Percentiles rank a stretch among this genome's conserved stretches.
These are phyloP conservation scores for Paulownia fortunei DNA, from an alignment of 257 asterid genomes.

Conservation along the genomic window DNA sequence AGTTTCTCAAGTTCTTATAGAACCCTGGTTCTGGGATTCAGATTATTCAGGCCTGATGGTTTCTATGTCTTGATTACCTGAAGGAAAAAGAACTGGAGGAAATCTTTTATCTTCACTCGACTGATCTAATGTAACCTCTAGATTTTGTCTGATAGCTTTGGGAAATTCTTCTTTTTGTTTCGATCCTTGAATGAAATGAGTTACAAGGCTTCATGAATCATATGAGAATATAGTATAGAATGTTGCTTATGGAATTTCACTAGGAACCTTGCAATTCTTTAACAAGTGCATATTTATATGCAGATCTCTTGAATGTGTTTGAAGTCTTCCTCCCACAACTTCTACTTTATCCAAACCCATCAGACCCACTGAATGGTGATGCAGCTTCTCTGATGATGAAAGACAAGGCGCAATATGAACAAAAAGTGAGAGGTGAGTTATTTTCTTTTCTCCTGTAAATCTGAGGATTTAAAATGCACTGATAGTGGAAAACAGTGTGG, in stretches of 20 bases:
- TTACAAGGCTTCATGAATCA: neutral
- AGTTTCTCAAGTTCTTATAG: no score
- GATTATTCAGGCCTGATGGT: no score
- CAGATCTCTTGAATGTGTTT: slow-evolving; percentile 89
- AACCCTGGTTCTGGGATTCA: no score
- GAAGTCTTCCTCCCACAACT: slow-evolving; percentile 98
- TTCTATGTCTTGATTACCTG: no score
- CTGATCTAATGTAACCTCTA: no score
- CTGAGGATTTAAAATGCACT: neutral
- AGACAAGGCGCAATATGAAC: slow-evolving; percentile 76
- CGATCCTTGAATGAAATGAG: neutral
- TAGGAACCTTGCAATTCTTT: neutral
- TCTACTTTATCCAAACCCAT: slow-evolving; percentile 86
- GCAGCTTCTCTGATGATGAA: slow-evolving; percentile 97
- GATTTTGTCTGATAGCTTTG: no score
- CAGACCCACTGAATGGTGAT: slow-evolving; percentile 90
- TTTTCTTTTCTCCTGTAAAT: neutral
- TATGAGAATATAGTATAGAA: neutral
- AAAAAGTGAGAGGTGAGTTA: slow-evolving; percentile 76
- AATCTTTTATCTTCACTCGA: no score
- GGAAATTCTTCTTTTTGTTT: neutral
- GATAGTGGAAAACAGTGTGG: neutral
- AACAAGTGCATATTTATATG: slow-evolving; percentile 32
- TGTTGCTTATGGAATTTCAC: neutral
- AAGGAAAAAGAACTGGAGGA: no score